Conservation (phyloP, 192 early-diverging fungal genomes). For the Rhizophagus clarus region DNA sequence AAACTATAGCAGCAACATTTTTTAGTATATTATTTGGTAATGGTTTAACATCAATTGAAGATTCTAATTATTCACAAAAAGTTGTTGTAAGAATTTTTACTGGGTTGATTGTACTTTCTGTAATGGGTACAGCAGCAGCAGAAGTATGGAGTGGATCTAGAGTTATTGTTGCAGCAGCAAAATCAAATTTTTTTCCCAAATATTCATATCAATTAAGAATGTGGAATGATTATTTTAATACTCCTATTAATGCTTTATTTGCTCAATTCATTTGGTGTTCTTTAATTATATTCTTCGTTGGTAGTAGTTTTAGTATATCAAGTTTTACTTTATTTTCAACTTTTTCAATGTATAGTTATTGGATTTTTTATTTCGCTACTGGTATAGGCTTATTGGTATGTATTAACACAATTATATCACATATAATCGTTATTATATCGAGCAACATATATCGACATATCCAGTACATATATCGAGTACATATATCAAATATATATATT, state of each 20-base stretch:
- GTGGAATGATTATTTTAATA: not conserved
- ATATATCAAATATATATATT: too few relatives aligned
- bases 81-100: not conserved
- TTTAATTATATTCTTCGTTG: not conserved
- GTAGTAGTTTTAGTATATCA: not conserved
- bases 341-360: not conserved
- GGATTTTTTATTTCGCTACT: not conserved
- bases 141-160: not conserved
- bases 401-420: too few relatives aligned
- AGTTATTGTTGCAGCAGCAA: not conserved
- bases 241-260: not conserved
- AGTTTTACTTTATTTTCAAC: not conserved
- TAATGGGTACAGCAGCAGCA: not conserved
- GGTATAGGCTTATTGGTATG: not conserved
- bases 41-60: too few relatives aligned
- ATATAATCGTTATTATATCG: too few relatives aligned
- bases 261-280: not conserved
- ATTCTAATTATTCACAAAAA: not conserved
- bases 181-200: not conserved
- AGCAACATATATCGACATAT: too few relatives aligned
- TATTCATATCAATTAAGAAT: not conserved
- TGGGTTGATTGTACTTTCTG: not conserved
- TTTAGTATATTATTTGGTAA: not conserved
- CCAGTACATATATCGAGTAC: too few relatives aligned
- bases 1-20: not conserved